phyloP scores from a whole-genome alignment of 768 basidiomycete species.

The Naematelia encephala region DNA sequence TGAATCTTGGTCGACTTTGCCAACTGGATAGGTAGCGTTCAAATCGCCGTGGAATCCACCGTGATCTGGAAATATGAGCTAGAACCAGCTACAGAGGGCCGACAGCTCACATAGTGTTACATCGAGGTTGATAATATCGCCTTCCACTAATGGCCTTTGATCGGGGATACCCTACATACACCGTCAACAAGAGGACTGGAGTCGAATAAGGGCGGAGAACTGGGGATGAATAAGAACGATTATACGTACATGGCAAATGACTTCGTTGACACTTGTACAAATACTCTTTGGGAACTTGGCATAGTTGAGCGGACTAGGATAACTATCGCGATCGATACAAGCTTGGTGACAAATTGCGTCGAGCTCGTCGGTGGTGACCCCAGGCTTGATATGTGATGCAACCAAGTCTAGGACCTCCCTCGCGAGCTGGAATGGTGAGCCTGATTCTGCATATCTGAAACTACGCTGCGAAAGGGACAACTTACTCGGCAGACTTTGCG shows the following conservation, averaged over 20 bases:
- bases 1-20: conserved; percentile 64
- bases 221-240: neutral
- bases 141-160: conserved; percentile 61
- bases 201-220: neutral
- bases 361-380: conserved; percentile 91
- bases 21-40: conserved; percentile 80
- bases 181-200: too few relatives aligned
- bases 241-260: conserved; percentile 70
- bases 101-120: conserved; percentile 46
- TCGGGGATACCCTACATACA: conserved; percentile 81
- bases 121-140: conserved; percentile 92
- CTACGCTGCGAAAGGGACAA: neutral
- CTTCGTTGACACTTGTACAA: conserved; percentile 94
- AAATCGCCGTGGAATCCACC: conserved; percentile 87
- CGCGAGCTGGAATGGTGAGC: conserved; percentile 60
- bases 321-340: conserved; percentile 80
- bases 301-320: conserved; percentile 93
- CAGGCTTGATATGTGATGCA: conserved; percentile 79
- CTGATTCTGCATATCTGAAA: conserved; percentile 7
- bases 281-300: conserved; percentile 88
- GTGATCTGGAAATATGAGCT: conserved; percentile 4
- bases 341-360: conserved; percentile 92
- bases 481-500: conserved; percentile 76
- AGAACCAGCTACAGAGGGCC: neutral
- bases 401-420: conserved; percentile 92